These are phyloP conservation scores for Fusarium concolor DNA, from an alignment of 2,329 filamentous ascomycete genomes.

Conservation along the genomic window DNA sequence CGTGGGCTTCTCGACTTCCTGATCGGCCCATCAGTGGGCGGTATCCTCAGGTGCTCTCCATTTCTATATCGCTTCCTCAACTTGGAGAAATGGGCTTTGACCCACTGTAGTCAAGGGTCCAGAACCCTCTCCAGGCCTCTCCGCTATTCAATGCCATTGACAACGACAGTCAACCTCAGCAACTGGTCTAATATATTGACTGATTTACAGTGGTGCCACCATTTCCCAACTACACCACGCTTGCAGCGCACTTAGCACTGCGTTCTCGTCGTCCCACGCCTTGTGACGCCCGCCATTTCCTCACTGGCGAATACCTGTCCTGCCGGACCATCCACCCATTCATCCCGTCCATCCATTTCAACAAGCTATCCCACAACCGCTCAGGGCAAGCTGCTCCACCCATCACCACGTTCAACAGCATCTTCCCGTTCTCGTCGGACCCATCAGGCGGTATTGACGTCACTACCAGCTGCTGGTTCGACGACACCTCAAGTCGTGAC, in stretches of 20 bases:
- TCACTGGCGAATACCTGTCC: constrained; percentile 22
- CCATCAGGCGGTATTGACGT: constrained; percentile 48
- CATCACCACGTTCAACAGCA: constrained; percentile 13
- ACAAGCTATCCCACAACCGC: constrained; percentile 12
- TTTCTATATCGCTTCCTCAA: constrained; percentile 4
- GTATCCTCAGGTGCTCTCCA: not conserved
- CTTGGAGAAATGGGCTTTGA: constrained; percentile 6
- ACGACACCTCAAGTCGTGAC: constrained; percentile 21
- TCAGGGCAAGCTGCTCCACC: constrained; percentile 23
- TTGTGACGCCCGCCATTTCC: constrained; percentile 25
- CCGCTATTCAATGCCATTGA: not conserved
- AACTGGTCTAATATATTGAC: constrained; percentile 4
- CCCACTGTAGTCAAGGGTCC: constrained; percentile 34
- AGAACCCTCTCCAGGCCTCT: constrained; percentile 28
- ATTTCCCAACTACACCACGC: constrained; percentile 39
- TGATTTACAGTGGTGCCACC: constrained; percentile 38
- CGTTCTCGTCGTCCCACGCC: constrained; percentile 20
- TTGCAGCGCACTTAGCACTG: constrained; percentile 26
- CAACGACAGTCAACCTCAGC: not conserved
- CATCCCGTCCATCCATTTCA: constrained; percentile 28
- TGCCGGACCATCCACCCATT: constrained; percentile 22
- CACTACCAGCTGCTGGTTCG: constrained; percentile 29
- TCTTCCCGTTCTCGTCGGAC: constrained; percentile 26
- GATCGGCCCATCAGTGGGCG: constrained; percentile 16
- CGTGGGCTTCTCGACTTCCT: constrained; percentile 14